Evolutionary conservation across 352 stramenopile species (phyloP).

Genomic region (Pythium biforme): DNA sequence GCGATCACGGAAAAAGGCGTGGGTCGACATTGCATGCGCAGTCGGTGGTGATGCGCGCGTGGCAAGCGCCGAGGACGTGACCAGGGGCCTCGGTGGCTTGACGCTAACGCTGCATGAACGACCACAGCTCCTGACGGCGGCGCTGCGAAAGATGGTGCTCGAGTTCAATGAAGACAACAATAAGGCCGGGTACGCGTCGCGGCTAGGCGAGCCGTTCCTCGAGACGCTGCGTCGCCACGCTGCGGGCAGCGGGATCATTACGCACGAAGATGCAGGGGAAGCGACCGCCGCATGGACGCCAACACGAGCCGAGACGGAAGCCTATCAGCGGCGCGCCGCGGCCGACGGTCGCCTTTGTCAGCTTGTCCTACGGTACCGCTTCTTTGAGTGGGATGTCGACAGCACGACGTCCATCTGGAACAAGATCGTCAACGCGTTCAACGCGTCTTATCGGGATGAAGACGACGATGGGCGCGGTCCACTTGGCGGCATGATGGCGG

Average conservation of each 20-base stretch:
- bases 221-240: background rate
- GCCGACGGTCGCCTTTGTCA: background rate
- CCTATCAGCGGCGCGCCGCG: background rate
- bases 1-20: background rate
- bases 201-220: background rate
- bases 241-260: too few species aligned
- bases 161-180: slow-evolving; percentile 3
- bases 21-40: background rate
- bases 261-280: too few species aligned
- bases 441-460: background rate
- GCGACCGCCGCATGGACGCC: background rate
- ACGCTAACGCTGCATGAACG: background rate
- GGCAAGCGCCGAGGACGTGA: background rate
- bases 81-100: background rate
- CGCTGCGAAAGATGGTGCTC: background rate
- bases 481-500: background rate
- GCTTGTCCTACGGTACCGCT: background rate
- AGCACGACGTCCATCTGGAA: background rate
- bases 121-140: background rate
- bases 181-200: background rate
- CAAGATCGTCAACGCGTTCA: background rate
- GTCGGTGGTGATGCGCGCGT: background rate
- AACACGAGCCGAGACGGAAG: background rate
- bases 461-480: background rate
- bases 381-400: background rate